Percentiles rank a stretch among this genome's conserved stretches.
Evolutionary conservation across 805 yeast species (phyloP).

Genomic region (Yarrowia sp.): DNA sequence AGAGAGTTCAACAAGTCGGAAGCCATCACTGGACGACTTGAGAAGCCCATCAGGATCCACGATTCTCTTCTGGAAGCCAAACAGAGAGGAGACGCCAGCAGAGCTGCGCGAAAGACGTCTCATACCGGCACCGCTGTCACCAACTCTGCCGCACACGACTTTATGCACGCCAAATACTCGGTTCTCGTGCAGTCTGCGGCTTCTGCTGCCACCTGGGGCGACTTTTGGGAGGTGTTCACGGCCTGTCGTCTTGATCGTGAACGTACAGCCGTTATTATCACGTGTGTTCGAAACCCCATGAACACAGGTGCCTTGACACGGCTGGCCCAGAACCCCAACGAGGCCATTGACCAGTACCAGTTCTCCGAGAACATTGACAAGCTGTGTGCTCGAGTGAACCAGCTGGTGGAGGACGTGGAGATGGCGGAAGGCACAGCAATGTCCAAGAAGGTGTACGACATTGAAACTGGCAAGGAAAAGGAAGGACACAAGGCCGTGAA

Average conservation of each 20-base stretch:
- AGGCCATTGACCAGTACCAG: slow-evolving; percentile 33
- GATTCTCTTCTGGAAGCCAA: slow-evolving; percentile 18
- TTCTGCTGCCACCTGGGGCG: slow-evolving; percentile 2
- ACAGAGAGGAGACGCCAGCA: slow-evolving; percentile 10
- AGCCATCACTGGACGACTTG: slow-evolving; percentile 29
- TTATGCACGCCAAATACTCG: slow-evolving; percentile 24
- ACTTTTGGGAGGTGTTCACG: slow-evolving; percentile 33
- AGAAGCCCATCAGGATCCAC: slow-evolving; percentile 15
- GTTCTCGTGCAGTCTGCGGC: slow-evolving; percentile 20
- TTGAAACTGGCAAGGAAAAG: slow-evolving; percentile 1
- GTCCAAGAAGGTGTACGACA: background rate
- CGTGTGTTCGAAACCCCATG: slow-evolving; percentile 13
- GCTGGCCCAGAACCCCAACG: slow-evolving; percentile 18
- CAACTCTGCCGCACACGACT: slow-evolving; percentile 5
- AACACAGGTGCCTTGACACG: background rate
- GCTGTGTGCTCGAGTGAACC: slow-evolving; percentile 13
- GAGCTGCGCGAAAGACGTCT: slow-evolving; percentile 4
- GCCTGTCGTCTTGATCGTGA: slow-evolving; percentile 37
- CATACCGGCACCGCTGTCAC: background rate
- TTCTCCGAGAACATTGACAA: slow-evolving; percentile 31
- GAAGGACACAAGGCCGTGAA: background rate
- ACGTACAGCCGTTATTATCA: slow-evolving; percentile 1
- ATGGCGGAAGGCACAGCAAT: background rate
- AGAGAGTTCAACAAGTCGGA: slow-evolving; percentile 16
- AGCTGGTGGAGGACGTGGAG: slow-evolving; percentile 28